Base-by-base conservation (phyloP, 306 rosid genomes). In the Malus orientalis region DNA sequence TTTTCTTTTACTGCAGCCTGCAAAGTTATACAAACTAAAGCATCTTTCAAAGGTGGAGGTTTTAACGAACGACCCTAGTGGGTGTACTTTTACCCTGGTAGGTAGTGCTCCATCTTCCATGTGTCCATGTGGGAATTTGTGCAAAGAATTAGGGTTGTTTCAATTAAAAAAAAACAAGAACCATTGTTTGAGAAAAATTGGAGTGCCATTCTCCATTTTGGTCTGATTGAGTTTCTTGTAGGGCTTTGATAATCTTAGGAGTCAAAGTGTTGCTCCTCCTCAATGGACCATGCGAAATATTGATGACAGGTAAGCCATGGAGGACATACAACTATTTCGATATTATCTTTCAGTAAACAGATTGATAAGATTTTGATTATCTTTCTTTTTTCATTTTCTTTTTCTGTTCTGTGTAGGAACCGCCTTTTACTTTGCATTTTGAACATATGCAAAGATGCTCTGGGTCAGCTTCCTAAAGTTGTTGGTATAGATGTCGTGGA, bases 231-330 rank as follows among this genome's bases (percentile, higher is more conserved):
- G 59, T 69, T 29, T 81, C 67, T 79, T 84, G 74, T 79, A 95
- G 99, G 99, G 97, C 77, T 95, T 95, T 78, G 99, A 92, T 82
- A 92, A 95, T 85, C 89, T 92, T 27, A 84, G 99, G 85, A 92
- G 83, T 85, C 97, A 92, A 69, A 87, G 83, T 78, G 97, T 86
- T 81, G 90, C 97, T 82, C 99, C 99, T 66, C 86, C 99, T 51
- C 97, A 95, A 78, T 95, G 99, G 99, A 92, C 96, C 78, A 89
- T 90, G 97, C 97, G 99, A 74, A 95, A 95, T 78, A 81, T 82
- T 63, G 97, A 92, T 82, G 99, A 95, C 86, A 91, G 99, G 99
- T 92, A 85, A 62, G 42, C 53, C 29, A 29, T 74, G 32, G 61
- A 62, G 25, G 47, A 74, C 25, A 15, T 61, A 19, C n/a, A 45